Evolutionary conservation across 2,329 filamentous ascomycete genomes (phyloP), one percentile per base, ranked within the genome.

Genomic region (Arthrobotrys conoides): DNA sequence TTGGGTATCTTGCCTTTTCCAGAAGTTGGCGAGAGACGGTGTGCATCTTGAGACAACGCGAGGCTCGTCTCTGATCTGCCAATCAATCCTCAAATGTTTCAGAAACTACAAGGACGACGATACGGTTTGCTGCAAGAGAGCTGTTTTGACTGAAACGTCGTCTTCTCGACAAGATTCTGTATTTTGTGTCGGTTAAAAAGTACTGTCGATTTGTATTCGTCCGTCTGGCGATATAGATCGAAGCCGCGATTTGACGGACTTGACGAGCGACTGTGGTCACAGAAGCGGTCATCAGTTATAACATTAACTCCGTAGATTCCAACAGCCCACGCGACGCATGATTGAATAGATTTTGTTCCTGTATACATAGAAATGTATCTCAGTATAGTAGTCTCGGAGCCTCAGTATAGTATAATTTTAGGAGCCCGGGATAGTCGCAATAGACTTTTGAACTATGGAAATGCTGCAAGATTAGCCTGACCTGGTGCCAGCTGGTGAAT

Each of bases 11-110:
- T 71, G 38, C 68, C 48, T 10, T 5, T 71, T 71, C 36, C 33
- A 71, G 68, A 71, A 71, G 68, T 57, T 71, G 36, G 30, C 57
- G n/a, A 64, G 68, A 71, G 68, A 71, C 8, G 51, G 44, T 48
- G 41, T 61, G 46, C 30, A 46, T 27, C 61, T 71, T 64, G 67
- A 71, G 67, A 71, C 57, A 71, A 65, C 68, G 51, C 68, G 36
- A 41, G 33, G 68, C 41, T 65, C 55, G 46, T 27, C 33, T 53
- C 20, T 44, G 9, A 46, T 8, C 44, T 46, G n/a, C 44, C 5
- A 46, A 46, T 46, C n/a, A 20, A 46, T 12, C 44, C 12, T 14
- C 9, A 20, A 20, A 46, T 46, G 44, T 46, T 46, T 51, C 48
- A 51, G 22, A 55, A 53, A 46, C 22, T 24, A 59, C 51, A 49